Base-by-base conservation (phyloP, 805 yeast genomes). In the Candida pini region DNA sequence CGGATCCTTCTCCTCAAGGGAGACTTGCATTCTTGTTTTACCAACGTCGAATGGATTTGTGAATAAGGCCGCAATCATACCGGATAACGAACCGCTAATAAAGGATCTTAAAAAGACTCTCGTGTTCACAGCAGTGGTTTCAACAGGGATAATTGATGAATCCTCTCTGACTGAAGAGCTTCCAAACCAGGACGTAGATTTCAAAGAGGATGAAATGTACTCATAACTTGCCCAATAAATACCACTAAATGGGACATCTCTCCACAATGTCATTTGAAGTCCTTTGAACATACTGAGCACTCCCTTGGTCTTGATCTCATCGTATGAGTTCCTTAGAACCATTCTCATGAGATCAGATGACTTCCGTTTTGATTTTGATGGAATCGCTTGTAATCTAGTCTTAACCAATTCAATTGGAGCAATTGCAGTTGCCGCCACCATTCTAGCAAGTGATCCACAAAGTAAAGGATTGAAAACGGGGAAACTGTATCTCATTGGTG, bases 11-110 rank as follows among this genome's bases (percentile, higher is more conserved):
- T 48, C 60, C 43, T 56, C 71, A 45, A 62, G 56, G n/a, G 71
- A 63, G 4, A 85, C 71, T 58, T 92, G 98, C 40, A 86, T 64
- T 49, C 97, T 69, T 5, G 98, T 92, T 52, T 92, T 92, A 4
- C 97, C 97, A 8, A 92, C 98, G 56, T 92, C 98, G 50, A 92
- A 92, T 1, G 98, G 97, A 38, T 94, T 88, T 2, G 98, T 92
- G 27, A 73, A 63, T 2, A 90, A 47, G 0, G 97, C 96, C 0
- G 97, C 96, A 4, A 84, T 61, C 0, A 82, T 58, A 1, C 98
- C 98, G 4, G 95, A 78, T 1, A 82, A 43, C 0, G 90, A 82
- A 0, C 98, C 98, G 9, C 92, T 74, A 3, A 83, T 40, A 51
- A 90, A 89, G 21, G 87, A 76, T 33, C 77, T 71, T 2, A 69